Conservation (phyloP, 2,329 filamentous ascomycete genomes). For the Penicillium oxalicum region DNA sequence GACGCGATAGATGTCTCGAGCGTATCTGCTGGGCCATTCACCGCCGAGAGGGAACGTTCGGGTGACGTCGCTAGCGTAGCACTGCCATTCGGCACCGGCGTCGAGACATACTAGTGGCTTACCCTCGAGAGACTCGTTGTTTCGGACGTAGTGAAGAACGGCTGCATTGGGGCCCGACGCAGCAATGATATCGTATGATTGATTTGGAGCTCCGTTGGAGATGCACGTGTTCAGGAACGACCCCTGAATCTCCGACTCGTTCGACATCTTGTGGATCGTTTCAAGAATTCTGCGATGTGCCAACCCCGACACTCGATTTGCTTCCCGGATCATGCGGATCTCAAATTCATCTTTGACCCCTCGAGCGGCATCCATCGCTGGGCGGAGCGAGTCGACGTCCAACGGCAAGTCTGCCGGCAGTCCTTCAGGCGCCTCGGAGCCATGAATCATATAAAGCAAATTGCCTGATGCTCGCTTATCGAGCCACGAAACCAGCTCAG, state of each 20-base stretch:
- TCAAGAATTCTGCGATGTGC: conserved; percentile 61
- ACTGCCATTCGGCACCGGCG: conserved; percentile 69
- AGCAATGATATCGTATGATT: conserved; percentile 83
- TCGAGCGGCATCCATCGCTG: conserved; percentile 61
- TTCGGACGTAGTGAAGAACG: conserved; percentile 81
- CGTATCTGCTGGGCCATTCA: conserved; percentile 56
- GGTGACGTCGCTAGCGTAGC: conserved; percentile 70
- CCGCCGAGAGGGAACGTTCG: conserved; percentile 78
- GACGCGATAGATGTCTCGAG: conserved; percentile 69
- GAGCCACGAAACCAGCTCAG: conserved; percentile 45
- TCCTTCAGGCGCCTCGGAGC: conserved; percentile 28
- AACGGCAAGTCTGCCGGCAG: conserved; percentile 17
- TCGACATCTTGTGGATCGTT: conserved; percentile 57
- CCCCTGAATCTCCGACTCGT: conserved; percentile 78
- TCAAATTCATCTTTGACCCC: conserved; percentile 71
- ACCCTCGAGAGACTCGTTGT: conserved; percentile 61
- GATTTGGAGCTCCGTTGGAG: conserved; percentile 67
- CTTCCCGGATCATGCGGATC: conserved; percentile 64
- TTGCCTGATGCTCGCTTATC: conserved; percentile 19
- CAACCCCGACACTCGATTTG: conserved; percentile 62
- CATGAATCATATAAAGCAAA: conserved; percentile 36
- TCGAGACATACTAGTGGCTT: conserved; percentile 80
- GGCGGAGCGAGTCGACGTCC: conserved; percentile 26
- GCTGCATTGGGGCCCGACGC: conserved; percentile 74
- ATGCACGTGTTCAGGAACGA: conserved; percentile 72